Percentiles rank a stretch among this genome's conserved stretches.
Evolutionary conservation across 106 monocot genomes (phyloP).

Genomic region (Dioscorea zingiberensis): DNA sequence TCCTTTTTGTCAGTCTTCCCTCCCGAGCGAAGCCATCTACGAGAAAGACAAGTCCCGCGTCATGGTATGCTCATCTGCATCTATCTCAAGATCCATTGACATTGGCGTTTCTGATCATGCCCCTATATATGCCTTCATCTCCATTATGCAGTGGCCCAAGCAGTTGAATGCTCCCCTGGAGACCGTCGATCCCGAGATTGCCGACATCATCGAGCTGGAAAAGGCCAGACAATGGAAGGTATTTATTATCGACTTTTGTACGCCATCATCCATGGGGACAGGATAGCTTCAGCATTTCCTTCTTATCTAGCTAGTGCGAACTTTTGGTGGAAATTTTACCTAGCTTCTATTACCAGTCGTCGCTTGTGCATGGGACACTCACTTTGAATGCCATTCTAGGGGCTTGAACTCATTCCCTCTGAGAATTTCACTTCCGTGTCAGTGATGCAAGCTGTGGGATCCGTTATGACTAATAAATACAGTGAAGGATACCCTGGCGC

Average conservation of each 20-base stretch:
- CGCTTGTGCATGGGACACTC: background rate
- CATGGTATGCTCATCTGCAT: slow-evolving; percentile 23
- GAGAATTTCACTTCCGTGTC: slow-evolving; percentile 95
- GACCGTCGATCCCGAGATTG: slow-evolving; percentile 82
- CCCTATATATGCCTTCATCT: too few relatives aligned
- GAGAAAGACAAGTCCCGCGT: slow-evolving; percentile 46
- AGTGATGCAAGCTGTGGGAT: slow-evolving; percentile 99
- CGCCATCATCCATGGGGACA: too few relatives aligned
- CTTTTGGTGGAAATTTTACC: too few relatives aligned
- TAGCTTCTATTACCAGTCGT: background rate
- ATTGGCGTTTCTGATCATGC: background rate
- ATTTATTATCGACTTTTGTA: too few relatives aligned
- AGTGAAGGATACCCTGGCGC: slow-evolving; percentile 99
- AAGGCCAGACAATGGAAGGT: slow-evolving; percentile 99
- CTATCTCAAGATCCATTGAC: background rate
- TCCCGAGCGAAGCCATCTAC: slow-evolving; percentile 46
- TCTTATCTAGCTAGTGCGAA: too few relatives aligned
- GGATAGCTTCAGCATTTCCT: too few relatives aligned
- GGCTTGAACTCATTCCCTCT: slow-evolving; percentile 92
- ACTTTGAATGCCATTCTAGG: slow-evolving; percentile 30
- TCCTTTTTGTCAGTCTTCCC: slow-evolving; percentile 44
- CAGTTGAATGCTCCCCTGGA: slow-evolving; percentile 81
- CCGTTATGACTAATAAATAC: slow-evolving; percentile 98
- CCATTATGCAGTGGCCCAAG: slow-evolving; percentile 74
- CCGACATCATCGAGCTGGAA: slow-evolving; percentile 92